Evolutionary conservation across 2,329 filamentous ascomycete species (phyloP).

Genomic region (Xylariaceae sp.): DNA sequence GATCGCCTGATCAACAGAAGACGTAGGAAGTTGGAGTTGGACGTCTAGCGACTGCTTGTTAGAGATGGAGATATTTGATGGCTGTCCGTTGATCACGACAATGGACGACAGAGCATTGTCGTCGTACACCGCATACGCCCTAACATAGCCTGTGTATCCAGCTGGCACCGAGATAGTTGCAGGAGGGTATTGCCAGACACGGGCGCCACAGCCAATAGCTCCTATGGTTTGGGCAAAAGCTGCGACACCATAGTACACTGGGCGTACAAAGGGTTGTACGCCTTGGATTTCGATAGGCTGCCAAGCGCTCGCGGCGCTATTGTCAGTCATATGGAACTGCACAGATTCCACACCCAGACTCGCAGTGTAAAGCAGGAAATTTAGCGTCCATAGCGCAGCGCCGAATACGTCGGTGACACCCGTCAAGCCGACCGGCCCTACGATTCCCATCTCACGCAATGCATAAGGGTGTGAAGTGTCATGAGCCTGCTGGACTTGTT

Average conservation of each 20-base stretch:
- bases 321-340: conserved; percentile 52
- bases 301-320: conserved; percentile 48
- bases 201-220: conserved; percentile 35
- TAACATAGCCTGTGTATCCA: conserved; percentile 37
- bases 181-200: conserved; percentile 35
- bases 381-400: conserved; percentile 48
- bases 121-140: conserved; percentile 43
- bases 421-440: conserved; percentile 44
- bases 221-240: conserved; percentile 48
- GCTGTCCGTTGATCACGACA: conserved; percentile 43
- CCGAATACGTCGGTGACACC: conserved; percentile 46
- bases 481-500: conserved; percentile 39
- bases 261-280: conserved; percentile 40
- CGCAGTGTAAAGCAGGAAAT: conserved; percentile 48
- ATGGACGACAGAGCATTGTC: conserved; percentile 38
- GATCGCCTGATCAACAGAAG: conserved; percentile 38
- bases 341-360: conserved; percentile 44
- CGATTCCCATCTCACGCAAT: conserved; percentile 48
- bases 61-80: conserved; percentile 38
- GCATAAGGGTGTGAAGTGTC: conserved; percentile 42
- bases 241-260: conserved; percentile 48
- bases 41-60: conserved; percentile 38
- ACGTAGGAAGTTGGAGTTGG: conserved; percentile 35
- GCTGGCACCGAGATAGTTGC: conserved; percentile 24
- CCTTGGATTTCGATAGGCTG: conserved; percentile 40